Conservation (phyloP, 352 stramenopile genomes). For the Lagenidium giganteum region DNA sequence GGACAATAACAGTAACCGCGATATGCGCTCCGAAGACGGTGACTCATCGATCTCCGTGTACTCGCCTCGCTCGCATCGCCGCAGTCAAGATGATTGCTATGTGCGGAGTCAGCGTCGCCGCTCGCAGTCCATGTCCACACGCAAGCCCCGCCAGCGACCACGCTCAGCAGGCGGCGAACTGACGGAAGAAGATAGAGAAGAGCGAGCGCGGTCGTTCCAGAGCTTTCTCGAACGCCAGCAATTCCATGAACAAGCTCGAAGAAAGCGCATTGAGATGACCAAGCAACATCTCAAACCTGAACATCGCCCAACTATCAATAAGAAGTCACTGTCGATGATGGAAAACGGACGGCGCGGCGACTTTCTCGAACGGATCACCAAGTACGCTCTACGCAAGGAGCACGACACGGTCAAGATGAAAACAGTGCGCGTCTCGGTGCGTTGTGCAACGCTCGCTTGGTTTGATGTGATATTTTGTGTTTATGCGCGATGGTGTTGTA, state of each 20-base stretch:
- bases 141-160: conserved; percentile 22
- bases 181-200: conserved; percentile 37
- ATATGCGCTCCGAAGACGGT: conserved; percentile 14
- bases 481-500: not conserved
- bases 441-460: not conserved
- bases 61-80: too few species aligned
- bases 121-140: conserved; percentile 2
- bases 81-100: conserved; percentile 52
- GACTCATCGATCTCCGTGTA: too few species aligned
- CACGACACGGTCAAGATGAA: conserved; percentile 79
- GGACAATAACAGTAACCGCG: conserved; percentile 20
- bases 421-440: conserved; percentile 47
- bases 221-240: conserved; percentile 72
- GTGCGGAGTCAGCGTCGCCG: conserved; percentile 21
- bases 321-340: conserved; percentile 77
- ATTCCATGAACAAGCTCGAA: conserved; percentile 62
- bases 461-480: not conserved
- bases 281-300: conserved; percentile 50
- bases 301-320: conserved; percentile 77
- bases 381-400: conserved; percentile 74
- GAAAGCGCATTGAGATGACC: conserved; percentile 57
- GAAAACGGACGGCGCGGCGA: conserved; percentile 75
- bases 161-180: conserved; percentile 42
- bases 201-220: conserved; percentile 49
- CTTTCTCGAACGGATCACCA: conserved; percentile 74